phyloP scores from a whole-genome alignment of 345 rosid genomes.

The Erucastrum elatum region DNA sequence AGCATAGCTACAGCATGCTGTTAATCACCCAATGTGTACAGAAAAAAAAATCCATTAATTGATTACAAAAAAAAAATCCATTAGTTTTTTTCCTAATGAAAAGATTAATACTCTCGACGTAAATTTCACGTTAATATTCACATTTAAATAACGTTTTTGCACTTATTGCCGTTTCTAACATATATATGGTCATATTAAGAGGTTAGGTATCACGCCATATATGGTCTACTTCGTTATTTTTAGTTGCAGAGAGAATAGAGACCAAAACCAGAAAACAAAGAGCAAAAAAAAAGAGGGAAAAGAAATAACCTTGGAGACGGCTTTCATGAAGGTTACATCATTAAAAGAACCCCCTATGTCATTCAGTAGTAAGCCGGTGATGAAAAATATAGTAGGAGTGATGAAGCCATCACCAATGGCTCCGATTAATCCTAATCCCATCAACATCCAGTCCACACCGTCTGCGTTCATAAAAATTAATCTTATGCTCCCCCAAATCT shows the following conservation, averaged over 20 bases:
- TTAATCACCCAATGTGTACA: neutral
- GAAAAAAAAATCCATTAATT: neutral
- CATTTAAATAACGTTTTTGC: neutral
- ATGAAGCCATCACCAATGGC: conserved; percentile 68
- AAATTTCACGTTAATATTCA: neutral
- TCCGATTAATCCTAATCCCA: conserved; percentile 67
- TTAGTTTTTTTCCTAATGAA: neutral
- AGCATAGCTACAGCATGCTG: neutral
- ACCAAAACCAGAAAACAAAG: neutral
- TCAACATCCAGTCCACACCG: conserved; percentile 52
- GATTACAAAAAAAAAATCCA: neutral
- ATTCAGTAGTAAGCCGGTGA: conserved; percentile 60
- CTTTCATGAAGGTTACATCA: conserved; percentile 34
- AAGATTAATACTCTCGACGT: neutral
- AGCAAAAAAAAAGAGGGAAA: neutral
- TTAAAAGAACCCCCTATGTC: conserved; percentile 46
- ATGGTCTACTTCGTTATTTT: neutral
- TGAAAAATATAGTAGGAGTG: conserved; percentile 46
- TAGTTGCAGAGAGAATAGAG: neutral
- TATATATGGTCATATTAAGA: neutral
- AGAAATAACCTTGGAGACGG: conserved; percentile 51
- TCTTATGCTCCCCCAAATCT: conserved; percentile 36
- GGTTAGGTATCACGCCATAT: neutral
- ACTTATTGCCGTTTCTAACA: neutral
- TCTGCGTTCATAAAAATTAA: conserved; percentile 72